These are phyloP conservation scores for Chrysochromulina parva DNA, from an alignment of 78 protist genomes.

Conservation along the genomic window DNA sequence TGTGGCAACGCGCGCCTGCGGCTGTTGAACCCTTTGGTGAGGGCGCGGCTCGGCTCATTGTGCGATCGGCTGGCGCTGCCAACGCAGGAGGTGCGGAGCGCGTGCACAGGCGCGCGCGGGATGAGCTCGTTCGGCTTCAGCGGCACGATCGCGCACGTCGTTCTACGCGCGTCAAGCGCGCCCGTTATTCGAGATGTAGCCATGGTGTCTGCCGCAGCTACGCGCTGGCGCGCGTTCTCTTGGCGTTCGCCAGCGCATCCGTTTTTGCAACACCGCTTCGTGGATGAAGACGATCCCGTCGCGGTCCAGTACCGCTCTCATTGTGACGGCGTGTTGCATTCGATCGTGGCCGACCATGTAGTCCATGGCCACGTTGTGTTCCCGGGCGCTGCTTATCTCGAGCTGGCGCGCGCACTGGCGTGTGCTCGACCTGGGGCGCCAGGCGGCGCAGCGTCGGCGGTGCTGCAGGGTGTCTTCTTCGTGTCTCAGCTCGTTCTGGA, in stretches of 20 bases:
- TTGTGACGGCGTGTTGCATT: background rate
- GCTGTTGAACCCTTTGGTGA: too few species aligned
- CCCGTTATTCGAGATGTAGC: too few species aligned
- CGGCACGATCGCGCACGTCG: too few species aligned
- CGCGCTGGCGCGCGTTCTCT: background rate
- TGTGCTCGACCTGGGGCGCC: too few species aligned
- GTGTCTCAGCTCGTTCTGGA: background rate
- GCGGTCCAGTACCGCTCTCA: background rate
- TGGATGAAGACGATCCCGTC: background rate
- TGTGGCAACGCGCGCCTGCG: background rate
- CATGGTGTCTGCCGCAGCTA: too few species aligned
- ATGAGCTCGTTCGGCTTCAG: too few species aligned
- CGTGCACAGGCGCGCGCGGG: too few species aligned
- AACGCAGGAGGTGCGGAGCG: too few species aligned
- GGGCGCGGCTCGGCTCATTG: too few species aligned
- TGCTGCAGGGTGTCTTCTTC: background rate
- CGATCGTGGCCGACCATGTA: background rate
- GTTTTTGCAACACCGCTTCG: background rate
- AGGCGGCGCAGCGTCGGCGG: background rate
- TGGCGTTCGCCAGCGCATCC: background rate
- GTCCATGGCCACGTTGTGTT: background rate
- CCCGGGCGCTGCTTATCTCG: slow-evolving; percentile 1
- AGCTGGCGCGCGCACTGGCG: slow-evolving; percentile 3
- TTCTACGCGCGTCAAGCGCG: too few species aligned
- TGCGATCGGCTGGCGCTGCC: too few species aligned